These are phyloP conservation scores for Fusarium subglutinans DNA, from an alignment of 2,329 filamentous ascomycete genomes.

Conservation along the genomic window DNA sequence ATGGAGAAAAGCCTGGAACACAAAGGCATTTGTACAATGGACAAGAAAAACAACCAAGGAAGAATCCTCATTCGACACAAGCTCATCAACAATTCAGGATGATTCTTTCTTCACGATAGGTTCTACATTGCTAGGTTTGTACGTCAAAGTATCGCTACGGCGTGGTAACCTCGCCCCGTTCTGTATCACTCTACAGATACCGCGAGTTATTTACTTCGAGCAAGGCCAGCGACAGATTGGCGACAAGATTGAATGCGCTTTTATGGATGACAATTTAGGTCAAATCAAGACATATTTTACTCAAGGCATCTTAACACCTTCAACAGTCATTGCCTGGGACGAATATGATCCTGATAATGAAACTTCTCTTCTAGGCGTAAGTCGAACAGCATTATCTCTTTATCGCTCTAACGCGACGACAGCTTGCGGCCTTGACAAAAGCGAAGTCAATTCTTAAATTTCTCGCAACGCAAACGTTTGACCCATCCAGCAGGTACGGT, in stretches of 20 bases:
- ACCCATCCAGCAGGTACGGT: neutral
- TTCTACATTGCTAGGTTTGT: neutral
- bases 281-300: neutral
- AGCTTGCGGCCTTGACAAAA: neutral
- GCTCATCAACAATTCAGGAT: accelerated
- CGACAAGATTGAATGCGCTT: accelerated
- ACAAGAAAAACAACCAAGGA: neutral
- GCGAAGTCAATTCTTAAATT: neutral
- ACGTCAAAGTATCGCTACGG: neutral
- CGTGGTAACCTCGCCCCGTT: neutral
- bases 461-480: neutral
- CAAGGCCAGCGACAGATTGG: neutral
- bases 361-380: neutral
- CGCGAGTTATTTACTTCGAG: neutral
- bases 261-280: accelerated
- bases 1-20: neutral
- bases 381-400: accelerated
- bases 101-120: neutral
- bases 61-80: neutral
- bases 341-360: neutral
- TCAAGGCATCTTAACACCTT: neutral
- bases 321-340: neutral
- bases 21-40: neutral
- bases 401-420: accelerated
- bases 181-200: neutral